A percentile compares a stretch with the other conserved stretches of the same genome.
Evolutionary conservation across 345 rosid genomes (phyloP).

Genomic region (Lumnitzera littorea): DNA sequence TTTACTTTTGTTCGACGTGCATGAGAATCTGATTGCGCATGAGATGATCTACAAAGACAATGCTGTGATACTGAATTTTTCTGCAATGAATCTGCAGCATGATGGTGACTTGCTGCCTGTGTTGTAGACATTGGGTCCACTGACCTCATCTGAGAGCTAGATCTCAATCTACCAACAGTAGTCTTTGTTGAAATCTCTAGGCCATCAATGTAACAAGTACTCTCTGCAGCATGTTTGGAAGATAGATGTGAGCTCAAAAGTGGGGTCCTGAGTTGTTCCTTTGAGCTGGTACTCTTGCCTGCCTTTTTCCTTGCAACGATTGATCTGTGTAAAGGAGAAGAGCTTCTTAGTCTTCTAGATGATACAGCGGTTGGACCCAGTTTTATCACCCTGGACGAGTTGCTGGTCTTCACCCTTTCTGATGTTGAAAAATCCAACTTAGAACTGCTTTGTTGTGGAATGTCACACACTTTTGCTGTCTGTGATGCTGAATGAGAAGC

Average conservation of each 20-base stretch:
- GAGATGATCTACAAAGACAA: background rate
- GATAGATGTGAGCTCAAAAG: slow-evolving; percentile 12
- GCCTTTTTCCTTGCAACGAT: slow-evolving; percentile 34
- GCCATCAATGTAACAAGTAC: background rate
- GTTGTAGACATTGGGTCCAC: background rate
- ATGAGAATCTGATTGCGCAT: too few species aligned
- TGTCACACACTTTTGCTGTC: background rate
- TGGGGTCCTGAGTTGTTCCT: slow-evolving; percentile 24
- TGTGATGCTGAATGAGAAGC: background rate
- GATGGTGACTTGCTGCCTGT: background rate
- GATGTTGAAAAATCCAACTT: background rate
- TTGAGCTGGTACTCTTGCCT: slow-evolving; percentile 34
- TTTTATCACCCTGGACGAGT: background rate
- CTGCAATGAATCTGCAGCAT: background rate
- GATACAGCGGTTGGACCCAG: slow-evolving; percentile 21
- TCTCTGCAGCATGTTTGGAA: slow-evolving; percentile 2
- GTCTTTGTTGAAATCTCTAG: background rate
- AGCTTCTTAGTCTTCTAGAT: slow-evolving; percentile 49
- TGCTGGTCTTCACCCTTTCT: background rate
- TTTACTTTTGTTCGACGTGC: background rate
- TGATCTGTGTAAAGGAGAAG: slow-evolving; percentile 56
- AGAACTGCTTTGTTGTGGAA: background rate
- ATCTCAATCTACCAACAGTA: background rate
- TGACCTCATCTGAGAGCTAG: slow-evolving; percentile 2
- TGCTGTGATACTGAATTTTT: background rate